Base-by-base conservation (phyloP, 148 eudicot species). In the Chenopodium quinoa region DNA sequence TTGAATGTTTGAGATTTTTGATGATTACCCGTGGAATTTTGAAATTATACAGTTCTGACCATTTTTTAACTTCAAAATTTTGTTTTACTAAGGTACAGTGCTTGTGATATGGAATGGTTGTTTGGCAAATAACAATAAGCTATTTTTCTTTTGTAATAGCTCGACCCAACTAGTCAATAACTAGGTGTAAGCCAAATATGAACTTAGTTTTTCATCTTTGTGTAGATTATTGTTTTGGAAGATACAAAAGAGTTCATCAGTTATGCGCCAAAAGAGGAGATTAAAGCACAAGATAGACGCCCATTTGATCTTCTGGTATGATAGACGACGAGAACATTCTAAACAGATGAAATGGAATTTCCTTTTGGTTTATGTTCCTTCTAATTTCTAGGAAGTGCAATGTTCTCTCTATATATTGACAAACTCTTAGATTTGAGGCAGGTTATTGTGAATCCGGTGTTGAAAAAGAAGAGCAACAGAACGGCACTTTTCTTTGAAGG, bases 301-400 rank as follows among this genome's bases (percentile, higher is more conserved):
- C 88, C 99, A 54, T 96, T 96, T 88, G 97, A 96, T 86, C 99
- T 96, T 84, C 79, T 96, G 98, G 99, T 96, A 91, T 82, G 92
- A 78, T 32, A 50, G 64, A 47, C 16, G 17, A 66, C 47, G 16
- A 63, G 66, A 48, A n/a, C 20, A 14, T 64, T 40, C 50, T 70
- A 48, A 23, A 54, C 5, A 1, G 4, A 34, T 46, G 50, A 67
- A 20, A 9, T 66, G 75, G 12, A 7, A 73, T 71, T 76, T 29
- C 6, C 25, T 77, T 78, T 65, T 31, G n/a, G 79, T 40, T 75
- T 79, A 69, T 46, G 19, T 68, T 75, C 20, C 62, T 7, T 54
- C 75, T 31, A 31, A 31, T 25, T 48, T 62, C 34, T 71, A 23
- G 69, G n/a, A 40, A 27, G 37, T 40, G 65, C 48, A 48, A 48